These are phyloP conservation scores for Aspergillus sp. DNA, from an alignment of 2,329 filamentous ascomycete species.

Conservation along the genomic window DNA sequence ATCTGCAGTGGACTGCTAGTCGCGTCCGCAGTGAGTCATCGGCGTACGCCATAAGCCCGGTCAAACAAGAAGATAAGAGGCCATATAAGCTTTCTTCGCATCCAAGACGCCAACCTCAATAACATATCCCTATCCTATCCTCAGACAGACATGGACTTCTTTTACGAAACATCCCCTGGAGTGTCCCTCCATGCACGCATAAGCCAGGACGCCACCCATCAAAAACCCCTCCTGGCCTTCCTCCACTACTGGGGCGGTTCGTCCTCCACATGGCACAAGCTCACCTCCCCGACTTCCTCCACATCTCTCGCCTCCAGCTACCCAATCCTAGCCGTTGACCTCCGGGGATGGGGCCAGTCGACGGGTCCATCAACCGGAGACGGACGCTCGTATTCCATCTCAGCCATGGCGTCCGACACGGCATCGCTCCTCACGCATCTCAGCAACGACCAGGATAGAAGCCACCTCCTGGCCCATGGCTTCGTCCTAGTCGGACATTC, in stretches of 20 bases:
- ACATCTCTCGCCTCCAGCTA: constrained; percentile 16
- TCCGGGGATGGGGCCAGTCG: constrained; percentile 40
- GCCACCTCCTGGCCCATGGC: constrained; percentile 21
- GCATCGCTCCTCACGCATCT: constrained; percentile 11
- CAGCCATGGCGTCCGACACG: constrained; percentile 20
- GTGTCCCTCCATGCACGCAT: constrained; percentile 14
- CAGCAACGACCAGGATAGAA: constrained; percentile 14
- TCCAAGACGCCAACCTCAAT: neutral
- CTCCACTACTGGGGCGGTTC: constrained; percentile 43
- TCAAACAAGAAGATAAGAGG: neutral
- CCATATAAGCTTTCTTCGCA: neutral
- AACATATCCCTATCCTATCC: neutral
- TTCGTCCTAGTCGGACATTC: constrained; percentile 39
- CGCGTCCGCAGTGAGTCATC: neutral
- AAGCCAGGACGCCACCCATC: neutral
- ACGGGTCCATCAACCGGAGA: constrained; percentile 23
- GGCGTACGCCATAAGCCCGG: neutral
- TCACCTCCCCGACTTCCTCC: constrained; percentile 19
- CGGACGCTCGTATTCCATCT: constrained; percentile 25
- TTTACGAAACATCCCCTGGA: neutral
- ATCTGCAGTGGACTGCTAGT: neutral
- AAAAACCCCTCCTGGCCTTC: constrained; percentile 29
- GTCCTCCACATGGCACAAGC: constrained; percentile 30
- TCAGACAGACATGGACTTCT: neutral
- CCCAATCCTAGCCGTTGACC: constrained; percentile 29